Percentiles rank a stretch among this genome's conserved stretches.
Evolutionary conservation across 768 basidiomycete species (phyloP).

Genomic region (Fibroporia radiculosa): DNA sequence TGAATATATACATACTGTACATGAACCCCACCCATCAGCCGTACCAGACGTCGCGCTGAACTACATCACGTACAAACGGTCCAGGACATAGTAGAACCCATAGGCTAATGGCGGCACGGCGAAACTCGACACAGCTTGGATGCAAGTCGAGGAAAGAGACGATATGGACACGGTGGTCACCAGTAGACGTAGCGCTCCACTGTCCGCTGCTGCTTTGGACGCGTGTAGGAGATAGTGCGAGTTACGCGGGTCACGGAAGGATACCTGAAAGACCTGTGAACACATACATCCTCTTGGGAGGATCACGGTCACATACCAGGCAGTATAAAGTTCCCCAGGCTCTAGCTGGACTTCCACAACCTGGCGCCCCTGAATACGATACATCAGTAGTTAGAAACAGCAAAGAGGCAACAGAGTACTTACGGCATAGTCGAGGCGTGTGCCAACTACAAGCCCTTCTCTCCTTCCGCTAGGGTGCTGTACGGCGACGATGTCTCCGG

Average conservation of each 20-base stretch:
- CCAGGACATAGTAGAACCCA: too few species aligned
- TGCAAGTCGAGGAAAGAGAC: too few species aligned
- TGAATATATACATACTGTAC: too few species aligned
- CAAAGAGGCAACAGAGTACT: constrained; percentile 20
- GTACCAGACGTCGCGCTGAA: too few species aligned
- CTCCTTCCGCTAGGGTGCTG: constrained; percentile 53
- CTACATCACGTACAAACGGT: too few species aligned
- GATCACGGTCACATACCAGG: constrained; percentile 37
- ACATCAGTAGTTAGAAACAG: background rate
- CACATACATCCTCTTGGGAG: background rate
- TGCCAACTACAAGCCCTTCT: constrained; percentile 77
- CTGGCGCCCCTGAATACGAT: constrained; percentile 59
- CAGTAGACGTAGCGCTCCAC: constrained; percentile 73
- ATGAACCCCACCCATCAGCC: too few species aligned
- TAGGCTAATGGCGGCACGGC: too few species aligned
- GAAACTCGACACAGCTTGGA: too few species aligned
- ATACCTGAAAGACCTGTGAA: constrained; percentile 37
- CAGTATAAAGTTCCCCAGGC: constrained; percentile 55
- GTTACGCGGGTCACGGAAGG: constrained; percentile 74
- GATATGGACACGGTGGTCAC: constrained; percentile 30
- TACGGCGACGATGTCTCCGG: constrained; percentile 78
- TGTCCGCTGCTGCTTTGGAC: constrained; percentile 47
- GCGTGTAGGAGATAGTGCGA: constrained; percentile 60
- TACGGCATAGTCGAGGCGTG: constrained; percentile 64
- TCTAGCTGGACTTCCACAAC: constrained; percentile 80